phyloP scores from a whole-genome alignment of 805 yeast genomes.

The Metschnikowia proteae region DNA sequence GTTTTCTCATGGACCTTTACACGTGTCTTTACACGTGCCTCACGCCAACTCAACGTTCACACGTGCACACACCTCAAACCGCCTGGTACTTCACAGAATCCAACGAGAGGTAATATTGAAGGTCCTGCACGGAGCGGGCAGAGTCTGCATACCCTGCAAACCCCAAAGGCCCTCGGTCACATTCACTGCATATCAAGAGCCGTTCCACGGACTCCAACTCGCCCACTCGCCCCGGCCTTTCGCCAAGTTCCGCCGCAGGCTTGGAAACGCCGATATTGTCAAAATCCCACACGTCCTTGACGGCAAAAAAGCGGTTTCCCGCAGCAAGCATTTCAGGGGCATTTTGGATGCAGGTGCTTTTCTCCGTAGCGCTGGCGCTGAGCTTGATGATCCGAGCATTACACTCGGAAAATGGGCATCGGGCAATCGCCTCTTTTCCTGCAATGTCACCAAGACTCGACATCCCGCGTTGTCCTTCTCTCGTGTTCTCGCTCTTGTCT shows the following conservation, averaged over 20 bases:
- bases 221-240: conserved; percentile 21
- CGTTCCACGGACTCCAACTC: conserved; percentile 41
- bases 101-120: conserved; percentile 44
- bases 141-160: conserved; percentile 45
- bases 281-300: conserved; percentile 70
- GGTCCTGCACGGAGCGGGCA: conserved; percentile 33
- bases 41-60: too few relatives aligned
- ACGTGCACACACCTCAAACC: neutral
- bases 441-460: neutral
- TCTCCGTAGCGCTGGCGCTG: conserved; percentile 8
- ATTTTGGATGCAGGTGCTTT: conserved; percentile 15
- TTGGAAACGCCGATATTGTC: conserved; percentile 75
- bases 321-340: conserved; percentile 30
- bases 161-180: conserved; percentile 77
- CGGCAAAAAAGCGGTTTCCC: conserved; percentile 32
- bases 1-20: too few relatives aligned
- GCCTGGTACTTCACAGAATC: conserved; percentile 43
- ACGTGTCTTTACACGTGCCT: too few relatives aligned
- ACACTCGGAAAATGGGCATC: conserved; percentile 27
- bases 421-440: conserved; percentile 4
- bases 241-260: conserved; percentile 24
- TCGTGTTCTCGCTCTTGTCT: too few relatives aligned
- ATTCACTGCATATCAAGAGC: conserved; percentile 65
- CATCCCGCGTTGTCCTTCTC: neutral
- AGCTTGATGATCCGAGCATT: conserved; percentile 24